A percentile compares a stretch with the other conserved stretches of the same genome.
These are phyloP conservation scores for Wickerhamomyces sp. DNA, from an alignment of 1,139 yeast genomes.

Conservation along the genomic window DNA sequence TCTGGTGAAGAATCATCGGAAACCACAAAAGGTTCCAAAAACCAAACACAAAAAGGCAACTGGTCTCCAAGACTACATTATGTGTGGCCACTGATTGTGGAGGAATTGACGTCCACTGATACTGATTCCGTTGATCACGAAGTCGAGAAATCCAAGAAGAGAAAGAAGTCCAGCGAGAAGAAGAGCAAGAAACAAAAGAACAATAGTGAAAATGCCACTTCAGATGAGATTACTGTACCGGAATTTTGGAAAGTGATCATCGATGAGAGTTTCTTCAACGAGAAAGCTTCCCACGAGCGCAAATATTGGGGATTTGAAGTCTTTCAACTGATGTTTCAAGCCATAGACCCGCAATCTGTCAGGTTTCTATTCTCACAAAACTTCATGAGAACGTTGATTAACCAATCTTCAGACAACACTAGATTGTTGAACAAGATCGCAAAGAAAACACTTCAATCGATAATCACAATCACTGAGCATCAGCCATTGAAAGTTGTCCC, in stretches of 20 bases:
- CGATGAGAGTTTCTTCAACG: slow-evolving; percentile 76
- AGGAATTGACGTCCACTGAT: slow-evolving; percentile 27
- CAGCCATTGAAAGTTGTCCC: slow-evolving; percentile 42
- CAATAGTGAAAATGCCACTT: slow-evolving; percentile 6
- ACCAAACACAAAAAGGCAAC: slow-evolving; percentile 45
- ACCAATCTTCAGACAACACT: slow-evolving; percentile 66
- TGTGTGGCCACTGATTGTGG: slow-evolving; percentile 71
- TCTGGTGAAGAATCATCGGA: slow-evolving; percentile 35
- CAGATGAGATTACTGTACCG: slow-evolving; percentile 37
- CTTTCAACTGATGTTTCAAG: slow-evolving; percentile 44
- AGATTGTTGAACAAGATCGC: slow-evolving; percentile 69
- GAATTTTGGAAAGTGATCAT: slow-evolving; percentile 81
- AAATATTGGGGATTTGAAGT: slow-evolving; percentile 85
- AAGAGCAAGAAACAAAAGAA: slow-evolving; percentile 23
- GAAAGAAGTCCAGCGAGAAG: slow-evolving; percentile 32
- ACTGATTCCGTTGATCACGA: slow-evolving; percentile 24
- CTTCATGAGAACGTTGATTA: slow-evolving; percentile 67
- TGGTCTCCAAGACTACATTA: slow-evolving; percentile 82
- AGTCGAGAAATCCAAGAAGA: slow-evolving; percentile 25
- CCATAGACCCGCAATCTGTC: slow-evolving; percentile 32
- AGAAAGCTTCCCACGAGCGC: slow-evolving; percentile 76
- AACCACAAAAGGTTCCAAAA: slow-evolving; percentile 31
- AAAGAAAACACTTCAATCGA: slow-evolving; percentile 39
- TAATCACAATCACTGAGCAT: slow-evolving; percentile 35
- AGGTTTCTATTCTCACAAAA: slow-evolving; percentile 57